Base-by-base conservation (phyloP, 1,139 yeast genomes). In the Yamadazyma sp. region DNA sequence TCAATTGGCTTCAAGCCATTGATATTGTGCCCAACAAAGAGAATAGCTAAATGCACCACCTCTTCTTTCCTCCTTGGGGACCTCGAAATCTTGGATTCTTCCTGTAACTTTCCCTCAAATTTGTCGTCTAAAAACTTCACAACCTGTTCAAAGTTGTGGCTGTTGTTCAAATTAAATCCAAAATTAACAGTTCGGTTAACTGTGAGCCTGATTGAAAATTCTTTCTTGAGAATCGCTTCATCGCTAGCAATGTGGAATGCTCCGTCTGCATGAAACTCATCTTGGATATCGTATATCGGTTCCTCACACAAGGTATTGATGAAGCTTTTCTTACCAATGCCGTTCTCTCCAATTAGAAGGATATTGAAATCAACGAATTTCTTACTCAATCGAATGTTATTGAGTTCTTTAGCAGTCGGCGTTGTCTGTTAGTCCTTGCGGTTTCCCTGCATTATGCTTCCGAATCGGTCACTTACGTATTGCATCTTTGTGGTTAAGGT, bases 51-150 rank as follows among this genome's bases (percentile, higher is more conserved):
- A 58, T 83, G 89, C 32, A 83, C 77, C 45, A 88, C 62, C 17
- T 74, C 72, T 56, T 83, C 89, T 41, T 65, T 69, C 42, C 68
- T 66, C 39, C 68, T 65, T 10, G 81, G 72, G 47, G 75, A 73
- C 54, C 89, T 69, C 45, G 75, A 66, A 34, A 83, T 78, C 48
- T 81, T 73, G 32, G 75, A 61, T 54, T 83, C 91, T 51, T 83
- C 87, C 22, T 68, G 68, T 37, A 83, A 66, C 26, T 78, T 74
- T 16, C 55, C 50, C 45, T 79, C 79, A 53, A 80, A 81, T 47
- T 81, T 81, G 25, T 61, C 61, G 53, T 80, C 82, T 46, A 83
- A 61, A 49, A 70, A 80, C 11, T 69, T 61, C 31, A 75, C 64
- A 23, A 83, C 48, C 6, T 42, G 42, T 1, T 43, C 40, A 18